These are phyloP conservation scores for Boletus vermiculosoides DNA, from an alignment of 768 basidiomycete genomes.

Conservation along the genomic window DNA sequence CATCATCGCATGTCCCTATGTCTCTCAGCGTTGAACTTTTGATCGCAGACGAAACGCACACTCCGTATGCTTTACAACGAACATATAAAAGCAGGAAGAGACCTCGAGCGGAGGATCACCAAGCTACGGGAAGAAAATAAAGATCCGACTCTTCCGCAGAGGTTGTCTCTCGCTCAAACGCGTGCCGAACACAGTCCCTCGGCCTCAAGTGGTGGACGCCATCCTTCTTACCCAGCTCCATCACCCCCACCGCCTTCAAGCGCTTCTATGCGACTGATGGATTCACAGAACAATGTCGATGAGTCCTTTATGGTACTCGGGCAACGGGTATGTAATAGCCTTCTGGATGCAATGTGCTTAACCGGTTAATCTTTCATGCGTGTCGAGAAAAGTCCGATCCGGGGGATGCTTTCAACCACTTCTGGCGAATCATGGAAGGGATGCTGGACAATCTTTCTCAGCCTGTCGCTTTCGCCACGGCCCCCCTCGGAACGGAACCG, in stretches of 20 bases:
- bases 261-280: conserved; percentile 35
- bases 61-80: conserved; percentile 73
- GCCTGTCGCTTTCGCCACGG: conserved; percentile 75
- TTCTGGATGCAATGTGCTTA: conserved; percentile 1
- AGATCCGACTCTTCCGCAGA: conserved; percentile 73
- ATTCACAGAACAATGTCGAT: conserved; percentile 67
- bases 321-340: conserved; percentile 54
- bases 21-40: conserved; percentile 8
- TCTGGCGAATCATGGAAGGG: conserved; percentile 86
- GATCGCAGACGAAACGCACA: conserved; percentile 68
- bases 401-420: conserved; percentile 83
- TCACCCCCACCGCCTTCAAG: conserved; percentile 49
- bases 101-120: conserved; percentile 67
- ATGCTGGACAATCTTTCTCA: conserved; percentile 86
- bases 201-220: conserved; percentile 13
- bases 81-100: conserved; percentile 67
- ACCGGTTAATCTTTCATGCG: conserved; percentile 1
- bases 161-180: conserved; percentile 31
- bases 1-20: background rate
- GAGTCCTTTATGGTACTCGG: conserved; percentile 90
- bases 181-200: conserved; percentile 26
- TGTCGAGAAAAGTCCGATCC: conserved; percentile 60
- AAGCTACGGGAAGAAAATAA: conserved; percentile 75
- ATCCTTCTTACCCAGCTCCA: conserved; percentile 33
- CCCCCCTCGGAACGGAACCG: conserved; percentile 56